Base-by-base conservation (phyloP, 345 rosid species). In the Eucalyptus sp. region DNA sequence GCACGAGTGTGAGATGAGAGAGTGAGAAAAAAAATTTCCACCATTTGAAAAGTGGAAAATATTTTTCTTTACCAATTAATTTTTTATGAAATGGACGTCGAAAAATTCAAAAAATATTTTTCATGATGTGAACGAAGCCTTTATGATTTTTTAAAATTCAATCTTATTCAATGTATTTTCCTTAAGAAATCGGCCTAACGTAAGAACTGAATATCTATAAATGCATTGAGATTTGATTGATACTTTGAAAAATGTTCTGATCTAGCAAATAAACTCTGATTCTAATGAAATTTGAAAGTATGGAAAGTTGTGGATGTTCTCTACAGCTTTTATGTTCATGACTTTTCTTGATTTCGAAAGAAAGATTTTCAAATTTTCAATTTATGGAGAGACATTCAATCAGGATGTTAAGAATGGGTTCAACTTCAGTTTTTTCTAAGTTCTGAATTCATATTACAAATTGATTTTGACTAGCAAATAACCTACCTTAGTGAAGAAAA, bases 51-150 rank as follows among this genome's bases (percentile, higher is more conserved):
- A 52, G 5, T 0, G 2, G 25, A 52, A 20, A 52, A 52, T 52
- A 52, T 52, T 52, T 52, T 52, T 2, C 10, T 52, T 52, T 20
- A 52, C 3, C 1, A 52, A 52, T 52, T 18, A 52, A 52, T 20
- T 52, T 52, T 52, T 0, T 0, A 1, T 52, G 24, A 52, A 52
- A 52, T 0, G 0, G 9, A 18, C 1, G 0, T 52, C 4, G 8
- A 52, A 52, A 51, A 18, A 52, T 52, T 18, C 10, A 7, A 52
- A 7, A 52, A 18, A 18, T 1, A 0, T 2, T 52, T 52, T 52
- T 18, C 24, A 3, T 18, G 8, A 52, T 17, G 0, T 52, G 56
- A 52, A 52, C 2, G 1, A 18, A 52, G 58, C 58, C 10, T 52
- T 52, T 1, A 62, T 7, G 17, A 29, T 7, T 62, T 62, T 29